Percentiles rank a stretch among this genome's conserved stretches.
Conservation (phyloP, 1,139 yeast genomes). For the Candida freyschussii region DNA sequence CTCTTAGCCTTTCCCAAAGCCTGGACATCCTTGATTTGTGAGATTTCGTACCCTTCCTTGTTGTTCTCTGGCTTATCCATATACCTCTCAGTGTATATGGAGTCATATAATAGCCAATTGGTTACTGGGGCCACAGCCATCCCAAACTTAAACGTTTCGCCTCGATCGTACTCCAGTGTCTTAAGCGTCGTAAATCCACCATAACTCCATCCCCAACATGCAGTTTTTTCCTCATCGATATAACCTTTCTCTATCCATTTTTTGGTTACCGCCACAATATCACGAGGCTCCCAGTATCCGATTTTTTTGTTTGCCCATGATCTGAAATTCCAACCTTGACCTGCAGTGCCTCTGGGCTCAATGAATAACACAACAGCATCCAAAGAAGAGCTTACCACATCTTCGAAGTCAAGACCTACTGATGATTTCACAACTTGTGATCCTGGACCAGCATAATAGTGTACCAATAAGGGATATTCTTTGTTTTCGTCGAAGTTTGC, state of each 20-base stretch:
- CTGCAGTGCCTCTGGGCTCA: conserved; percentile 96
- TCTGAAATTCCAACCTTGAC: conserved; percentile 74
- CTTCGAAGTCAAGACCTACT: conserved; percentile 60
- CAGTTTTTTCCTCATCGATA: conserved; percentile 61
- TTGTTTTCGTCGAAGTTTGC: conserved; percentile 47
- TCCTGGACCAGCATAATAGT: conserved; percentile 94
- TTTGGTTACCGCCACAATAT: conserved; percentile 62
- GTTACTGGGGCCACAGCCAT: conserved; percentile 92
- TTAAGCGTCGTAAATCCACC: conserved; percentile 81
- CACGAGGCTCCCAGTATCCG: conserved; percentile 88
- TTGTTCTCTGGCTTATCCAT: conserved; percentile 67
- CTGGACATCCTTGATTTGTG: conserved; percentile 43
- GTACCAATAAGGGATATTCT: conserved; percentile 76
- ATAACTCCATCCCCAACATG: conserved; percentile 96
- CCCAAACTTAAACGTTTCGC: conserved; percentile 65
- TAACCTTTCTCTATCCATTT: conserved; percentile 53
- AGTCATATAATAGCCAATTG: conserved; percentile 74
- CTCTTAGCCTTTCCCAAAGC: conserved; percentile 48
- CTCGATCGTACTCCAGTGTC: conserved; percentile 67
- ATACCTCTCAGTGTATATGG: conserved; percentile 85
- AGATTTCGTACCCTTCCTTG: conserved; percentile 44
- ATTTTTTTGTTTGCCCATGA: conserved; percentile 63
- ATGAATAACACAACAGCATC: conserved; percentile 75
- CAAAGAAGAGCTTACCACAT: conserved; percentile 59
- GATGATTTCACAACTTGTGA: conserved; percentile 63